phyloP scores from a whole-genome alignment of 1,139 yeast genomes.

The Yarrowia galli region DNA sequence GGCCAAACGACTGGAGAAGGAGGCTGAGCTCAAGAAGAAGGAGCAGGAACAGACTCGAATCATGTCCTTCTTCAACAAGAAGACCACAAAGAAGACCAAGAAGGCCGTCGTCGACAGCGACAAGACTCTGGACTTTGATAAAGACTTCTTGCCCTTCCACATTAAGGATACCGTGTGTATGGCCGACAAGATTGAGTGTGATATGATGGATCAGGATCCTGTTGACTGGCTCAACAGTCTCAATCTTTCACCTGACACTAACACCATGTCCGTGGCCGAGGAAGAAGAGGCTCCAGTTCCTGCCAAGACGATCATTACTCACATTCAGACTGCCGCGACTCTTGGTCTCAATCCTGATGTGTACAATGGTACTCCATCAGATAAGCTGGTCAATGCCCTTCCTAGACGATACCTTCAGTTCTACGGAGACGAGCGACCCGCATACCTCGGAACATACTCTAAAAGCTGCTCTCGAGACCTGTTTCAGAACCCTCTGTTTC shows the following conservation, averaged over 20 bases:
- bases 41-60: conserved; percentile 34
- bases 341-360: conserved; percentile 17
- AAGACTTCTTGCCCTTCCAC: conserved; percentile 13
- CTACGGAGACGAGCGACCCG: conserved; percentile 27
- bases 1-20: conserved; percentile 14
- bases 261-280: no score
- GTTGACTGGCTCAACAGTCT: conserved; percentile 22
- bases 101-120: neutral
- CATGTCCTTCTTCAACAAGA: conserved; percentile 35
- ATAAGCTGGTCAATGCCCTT: neutral
- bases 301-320: conserved; percentile 9
- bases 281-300: neutral
- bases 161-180: conserved; percentile 21
- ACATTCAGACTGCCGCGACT: conserved; percentile 32
- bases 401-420: conserved; percentile 30
- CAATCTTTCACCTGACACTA: neutral
- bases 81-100: conserved; percentile 19
- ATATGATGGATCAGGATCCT: neutral
- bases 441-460: conserved; percentile 21
- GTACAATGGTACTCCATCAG: conserved; percentile 4
- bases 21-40: conserved; percentile 32
- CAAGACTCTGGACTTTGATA: conserved; percentile 11
- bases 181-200: neutral
- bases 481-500: conserved; percentile 23
- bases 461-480: conserved; percentile 4